A percentile compares a stretch with the other conserved stretches of the same genome.
Evolutionary conservation across 176 grass and related monocot species (phyloP).

Genomic region (Pontederia crassipes): DNA sequence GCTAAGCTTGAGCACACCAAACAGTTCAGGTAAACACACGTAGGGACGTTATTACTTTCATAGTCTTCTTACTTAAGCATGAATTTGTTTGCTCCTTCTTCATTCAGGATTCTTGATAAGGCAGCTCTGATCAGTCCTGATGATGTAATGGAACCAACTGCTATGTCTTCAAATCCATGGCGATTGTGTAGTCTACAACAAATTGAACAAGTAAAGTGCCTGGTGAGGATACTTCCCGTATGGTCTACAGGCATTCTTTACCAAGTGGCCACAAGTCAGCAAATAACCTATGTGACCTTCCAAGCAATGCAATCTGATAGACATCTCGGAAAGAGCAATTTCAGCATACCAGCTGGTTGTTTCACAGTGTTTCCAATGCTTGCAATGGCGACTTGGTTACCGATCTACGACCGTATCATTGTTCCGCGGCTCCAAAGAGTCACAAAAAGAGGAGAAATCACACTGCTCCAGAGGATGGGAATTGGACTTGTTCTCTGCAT

Average conservation of each 20-base stretch:
- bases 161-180: constrained; percentile 33
- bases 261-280: constrained; percentile 32
- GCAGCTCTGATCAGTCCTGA: constrained; percentile 32
- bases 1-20: constrained; percentile 48
- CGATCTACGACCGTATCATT: constrained; percentile 47
- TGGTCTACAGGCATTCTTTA: constrained; percentile 53
- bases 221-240: constrained; percentile 42
- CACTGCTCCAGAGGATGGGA: constrained; percentile 32
- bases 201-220: constrained; percentile 71
- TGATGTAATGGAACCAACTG: constrained; percentile 18
- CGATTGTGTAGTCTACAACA: constrained; percentile 48
- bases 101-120: constrained; percentile 50
- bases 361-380: constrained; percentile 77
- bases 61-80: background rate
- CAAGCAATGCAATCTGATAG: constrained; percentile 50
- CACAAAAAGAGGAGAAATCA: constrained; percentile 40
- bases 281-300: constrained; percentile 42
- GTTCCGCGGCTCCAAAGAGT: constrained; percentile 32
- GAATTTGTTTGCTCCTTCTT: background rate
- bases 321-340: constrained; percentile 16
- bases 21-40: constrained; percentile 37
- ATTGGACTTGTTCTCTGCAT: constrained; percentile 25
- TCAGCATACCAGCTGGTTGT: constrained; percentile 46
- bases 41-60: background rate
- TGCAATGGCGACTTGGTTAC: constrained; percentile 43